A percentile compares a stretch with the other conserved stretches of the same genome.
phyloP scores from a whole-genome alignment of 495 filamentous ascomycete species.

The Annulohypoxylon stygium region DNA sequence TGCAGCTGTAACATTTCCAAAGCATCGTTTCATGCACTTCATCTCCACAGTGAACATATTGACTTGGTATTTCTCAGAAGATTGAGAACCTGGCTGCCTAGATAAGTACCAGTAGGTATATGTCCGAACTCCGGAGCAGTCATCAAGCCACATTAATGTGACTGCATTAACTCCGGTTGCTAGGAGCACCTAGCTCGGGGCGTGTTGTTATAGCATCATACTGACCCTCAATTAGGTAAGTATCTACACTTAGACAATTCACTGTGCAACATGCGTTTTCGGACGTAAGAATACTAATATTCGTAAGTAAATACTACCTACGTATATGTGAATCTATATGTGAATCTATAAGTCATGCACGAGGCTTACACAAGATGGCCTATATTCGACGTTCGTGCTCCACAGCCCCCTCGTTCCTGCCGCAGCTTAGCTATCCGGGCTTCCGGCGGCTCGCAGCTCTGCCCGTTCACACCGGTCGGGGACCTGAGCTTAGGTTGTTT shows the following conservation, averaged over 20 bases:
- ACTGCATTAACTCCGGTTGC: too few species aligned
- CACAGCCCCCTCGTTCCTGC: slow-evolving; percentile 10
- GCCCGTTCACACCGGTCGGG: not conserved
- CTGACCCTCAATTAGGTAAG: too few species aligned
- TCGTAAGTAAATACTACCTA: not conserved
- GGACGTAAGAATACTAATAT: not conserved
- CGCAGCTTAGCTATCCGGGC: slow-evolving; percentile 8
- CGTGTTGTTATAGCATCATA: too few species aligned
- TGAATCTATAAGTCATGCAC: slow-evolving; percentile 1
- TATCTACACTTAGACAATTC: too few species aligned
- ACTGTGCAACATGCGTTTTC: not conserved
- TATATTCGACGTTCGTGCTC: not conserved
- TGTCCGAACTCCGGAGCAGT: too few species aligned
- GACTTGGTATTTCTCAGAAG: not conserved
- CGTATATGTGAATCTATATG: not conserved
- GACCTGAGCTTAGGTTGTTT: not conserved
- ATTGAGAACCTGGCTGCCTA: not conserved
- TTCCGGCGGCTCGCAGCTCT: not conserved
- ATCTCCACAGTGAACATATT: not conserved
- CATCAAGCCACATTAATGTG: too few species aligned
- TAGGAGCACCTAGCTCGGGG: too few species aligned
- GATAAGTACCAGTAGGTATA: not conserved
- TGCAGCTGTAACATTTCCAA: not conserved
- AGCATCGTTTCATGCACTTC: not conserved
- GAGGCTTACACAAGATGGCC: not conserved